Base-by-base conservation (phyloP, 2,329 filamentous ascomycete species). In the Ascochyta rabiei region DNA sequence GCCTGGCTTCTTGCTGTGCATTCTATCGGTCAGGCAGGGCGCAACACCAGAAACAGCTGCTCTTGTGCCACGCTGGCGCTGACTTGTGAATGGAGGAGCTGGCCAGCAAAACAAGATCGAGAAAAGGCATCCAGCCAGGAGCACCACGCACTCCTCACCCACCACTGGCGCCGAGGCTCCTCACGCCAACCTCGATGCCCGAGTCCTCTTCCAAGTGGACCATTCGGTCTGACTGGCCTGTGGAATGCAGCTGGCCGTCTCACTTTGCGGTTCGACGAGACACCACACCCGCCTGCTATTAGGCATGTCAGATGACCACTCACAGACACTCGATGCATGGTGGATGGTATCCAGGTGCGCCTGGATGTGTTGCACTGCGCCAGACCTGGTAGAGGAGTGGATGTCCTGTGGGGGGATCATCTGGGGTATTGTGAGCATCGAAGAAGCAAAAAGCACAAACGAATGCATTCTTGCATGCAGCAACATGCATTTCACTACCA, bases 351-450 rank as follows among this genome's bases (percentile, higher is more conserved):
- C 47, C 62, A 60, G 42, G 44, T 58, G 60, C 52, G 54, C 50
- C 28, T 59, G 56, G 44, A 44, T 59, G 57, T 31, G 60, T 68
- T 60, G 44, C 65, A 68, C 65, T 23, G 21, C 62, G 63, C 42
- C 54, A 51, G 42, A 50, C n/a, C 58, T 55, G 53, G 46, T 44
- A 28, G 40, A 57, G 37, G 28, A 53, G 53, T 45, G 49, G 30
- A 35, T 55, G 38, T 49, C 26, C 52, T 59, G 63, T 60, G 63
- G 64, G 59, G 59, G 61, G 57, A 47, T 53, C 48, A 51, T 59
- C 62, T 59, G 65, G 63, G 62, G 62, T 62, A 65, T 57, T 51
- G 45, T 41, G 56, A 44, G 57, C 35, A 28, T 60, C 44, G 43
- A 56, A 59, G 41, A 60, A 55, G 57, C 61, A 66, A 55, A 46